Evolutionary conservation across 129 eudicot species (phyloP).

Genomic region (Flaveria robusta): DNA sequence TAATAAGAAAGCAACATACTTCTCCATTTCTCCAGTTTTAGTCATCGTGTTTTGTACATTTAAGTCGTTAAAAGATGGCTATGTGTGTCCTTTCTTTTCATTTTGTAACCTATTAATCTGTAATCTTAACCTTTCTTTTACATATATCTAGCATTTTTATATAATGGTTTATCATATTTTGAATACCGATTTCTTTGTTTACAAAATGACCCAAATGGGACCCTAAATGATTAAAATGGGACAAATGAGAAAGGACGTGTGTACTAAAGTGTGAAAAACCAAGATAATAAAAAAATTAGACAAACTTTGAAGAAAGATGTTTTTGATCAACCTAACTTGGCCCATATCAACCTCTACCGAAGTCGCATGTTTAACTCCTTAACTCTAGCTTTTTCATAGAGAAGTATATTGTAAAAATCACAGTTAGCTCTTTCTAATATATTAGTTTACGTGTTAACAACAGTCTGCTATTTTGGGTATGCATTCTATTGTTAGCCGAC

Average conservation of each 20-base stretch:
- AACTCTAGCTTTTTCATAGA: neutral
- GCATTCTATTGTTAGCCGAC: conserved; percentile 86
- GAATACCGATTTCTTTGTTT: neutral
- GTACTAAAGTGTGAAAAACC: neutral
- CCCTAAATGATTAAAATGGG: neutral
- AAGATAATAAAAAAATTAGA: too few relatives aligned
- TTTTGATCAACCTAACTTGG: neutral
- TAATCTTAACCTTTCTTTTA: neutral
- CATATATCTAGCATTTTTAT: neutral
- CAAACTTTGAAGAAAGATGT: neutral
- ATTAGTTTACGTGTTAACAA: neutral
- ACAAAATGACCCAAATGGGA: neutral
- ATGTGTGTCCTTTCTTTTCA: neutral
- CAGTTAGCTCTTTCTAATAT: neutral
- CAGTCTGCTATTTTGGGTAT: conserved; percentile 92
- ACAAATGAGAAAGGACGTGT: neutral
- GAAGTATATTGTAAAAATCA: neutral
- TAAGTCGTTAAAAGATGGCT: neutral
- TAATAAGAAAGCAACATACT: neutral
- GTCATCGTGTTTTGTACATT: neutral
- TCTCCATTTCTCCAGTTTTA: neutral
- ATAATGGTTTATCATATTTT: too few relatives aligned
- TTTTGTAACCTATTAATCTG: neutral
- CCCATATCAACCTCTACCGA: neutral
- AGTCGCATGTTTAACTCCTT: neutral